Base-by-base conservation (phyloP, 257 asterid species). In the Solanum chiquidenum region DNA sequence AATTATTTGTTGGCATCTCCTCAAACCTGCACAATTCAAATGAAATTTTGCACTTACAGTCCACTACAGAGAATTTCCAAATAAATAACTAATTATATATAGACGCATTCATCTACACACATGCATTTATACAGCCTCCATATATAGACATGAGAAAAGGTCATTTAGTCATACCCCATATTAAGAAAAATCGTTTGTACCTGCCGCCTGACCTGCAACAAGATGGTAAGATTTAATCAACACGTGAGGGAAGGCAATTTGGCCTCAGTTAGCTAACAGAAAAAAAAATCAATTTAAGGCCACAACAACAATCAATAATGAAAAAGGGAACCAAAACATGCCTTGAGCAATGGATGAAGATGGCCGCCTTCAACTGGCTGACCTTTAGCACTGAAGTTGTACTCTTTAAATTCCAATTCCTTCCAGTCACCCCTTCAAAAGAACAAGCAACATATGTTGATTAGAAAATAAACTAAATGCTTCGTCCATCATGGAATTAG, bases 1-100 rank as follows among this genome's bases (percentile, higher is more conserved):
- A 97, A 88, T 97, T 96, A 91, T 96, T 94, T 72, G 99, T 97
- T 5, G 98, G 97, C 99, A 97, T 97, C 93, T 97, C 99, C 92
- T 97, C 99, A 87, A 97, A 97, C 85, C 99, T 97, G 93, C 90
- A 92, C 12, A 66, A 46, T 88, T 84, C 44, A 40, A 90, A 90
- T 62, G 75, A 58, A 16, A 64, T 44, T 29, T 87, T 20, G 38
- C 29, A 60, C 9, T 35, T 77, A 75, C 66, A 62, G 69, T 38
- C 66, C 33, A n/a, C 58, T 69, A 49, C 44, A 27, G 42, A 55
- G 42, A 86, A 5, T 72, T 31, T 33, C 5, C 10, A 86, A 16
- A 69, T 49, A 58, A 31, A 86, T 12, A 12, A 29, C 4, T 27
- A 20, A 44, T 14, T 64, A 86, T 58, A 71, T 3, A 69, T 5